Evolutionary conservation across 176 grass and related monocot genomes (phyloP), one percentile per base, ranked within the genome.

Genomic region (Luzula sylvatica): DNA sequence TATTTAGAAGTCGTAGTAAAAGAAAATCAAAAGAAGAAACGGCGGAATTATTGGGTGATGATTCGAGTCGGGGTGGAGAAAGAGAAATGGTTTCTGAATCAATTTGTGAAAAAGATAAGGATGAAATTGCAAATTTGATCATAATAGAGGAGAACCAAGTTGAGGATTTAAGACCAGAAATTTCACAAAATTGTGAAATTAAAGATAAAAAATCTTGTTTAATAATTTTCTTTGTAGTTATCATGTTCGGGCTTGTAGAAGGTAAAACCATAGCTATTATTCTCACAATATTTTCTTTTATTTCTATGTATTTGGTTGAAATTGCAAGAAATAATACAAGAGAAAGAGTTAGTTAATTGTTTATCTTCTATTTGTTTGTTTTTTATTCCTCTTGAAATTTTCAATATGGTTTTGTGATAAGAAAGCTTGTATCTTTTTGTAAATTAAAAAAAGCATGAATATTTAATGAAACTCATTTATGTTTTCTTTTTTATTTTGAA

Each of bases 191-290:
- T 20, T 35, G 24, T 23, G 52, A 67, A 2, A 52, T 26, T 27
- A 23, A 26, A 43, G 58, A n/a, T 11, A 3, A 28, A 26, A 5
- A 42, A 3, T 74, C 79, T 42, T 75, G 65, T 17, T 2, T 67
- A 2, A 15, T 68, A 22, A 64, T 69, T 20, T 50, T 82, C 8
- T 39, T 63, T 6, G 46, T 53, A 38, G 38, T 89, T 14, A 48
- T 82, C 53, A 73, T 96, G 19, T 52, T 76, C 0, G 92, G 81
- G n/a, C 81, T 96, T 14, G 22, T 76, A 5, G 78, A 15, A 17
- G 92, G 92, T 8, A 98, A 75, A 59, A 40, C 63, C 17, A 54
- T 56, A 66, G 85, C 92, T 17, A 45, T 82, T 56, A 58, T 62
- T 52, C 64, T 98, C 3, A 65, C 72, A 23, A 47, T 90, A 20